Conservation (phyloP, 176 grass and related monocot genomes). For the Bonia amplexicaulis region DNA sequence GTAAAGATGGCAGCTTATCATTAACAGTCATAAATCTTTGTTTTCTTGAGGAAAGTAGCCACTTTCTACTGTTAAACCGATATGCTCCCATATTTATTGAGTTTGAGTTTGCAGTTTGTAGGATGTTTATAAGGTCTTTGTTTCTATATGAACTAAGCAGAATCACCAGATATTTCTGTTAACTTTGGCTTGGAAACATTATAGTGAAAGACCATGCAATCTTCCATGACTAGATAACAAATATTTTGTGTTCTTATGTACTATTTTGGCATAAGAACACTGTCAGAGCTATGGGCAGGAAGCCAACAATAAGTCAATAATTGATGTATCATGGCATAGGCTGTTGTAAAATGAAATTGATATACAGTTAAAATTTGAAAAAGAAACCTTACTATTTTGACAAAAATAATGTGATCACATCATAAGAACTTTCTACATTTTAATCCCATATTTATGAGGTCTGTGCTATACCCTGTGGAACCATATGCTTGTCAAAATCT, state of each 20-base stretch:
- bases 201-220: neutral
- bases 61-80: neutral
- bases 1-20: neutral
- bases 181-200: constrained; percentile 1
- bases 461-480: neutral
- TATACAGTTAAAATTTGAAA: neutral
- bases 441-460: neutral
- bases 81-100: neutral
- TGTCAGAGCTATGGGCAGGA: neutral
- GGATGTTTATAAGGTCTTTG: neutral
- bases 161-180: neutral
- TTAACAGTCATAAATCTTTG: neutral
- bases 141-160: neutral
- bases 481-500: neutral
- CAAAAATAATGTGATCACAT: neutral
- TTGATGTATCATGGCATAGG: neutral
- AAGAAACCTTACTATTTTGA: neutral
- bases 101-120: neutral
- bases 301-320: neutral
- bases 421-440: neutral
- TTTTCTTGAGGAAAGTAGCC: neutral
- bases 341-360: neutral
- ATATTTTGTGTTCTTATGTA: constrained; percentile 2
- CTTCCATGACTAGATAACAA: neutral
- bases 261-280: neutral